Evolutionary conservation across 257 asterid genomes (phyloP).

Genomic region (Solanum habrochaites): DNA sequence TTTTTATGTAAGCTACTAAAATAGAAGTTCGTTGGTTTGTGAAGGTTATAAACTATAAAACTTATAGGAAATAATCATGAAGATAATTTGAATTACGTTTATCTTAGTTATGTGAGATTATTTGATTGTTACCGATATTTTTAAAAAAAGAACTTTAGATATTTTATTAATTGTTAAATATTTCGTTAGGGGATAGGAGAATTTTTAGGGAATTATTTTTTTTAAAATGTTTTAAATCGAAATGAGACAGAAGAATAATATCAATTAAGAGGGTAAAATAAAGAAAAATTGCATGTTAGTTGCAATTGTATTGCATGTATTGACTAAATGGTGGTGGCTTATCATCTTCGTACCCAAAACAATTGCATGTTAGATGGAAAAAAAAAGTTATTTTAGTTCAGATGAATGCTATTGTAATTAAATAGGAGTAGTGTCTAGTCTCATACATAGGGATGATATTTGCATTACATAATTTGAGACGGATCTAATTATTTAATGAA

Average conservation of each 20-base stretch:
- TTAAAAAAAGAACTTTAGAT: too few relatives aligned
- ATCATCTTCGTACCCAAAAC: background rate
- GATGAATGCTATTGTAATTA: background rate
- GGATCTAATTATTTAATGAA: background rate
- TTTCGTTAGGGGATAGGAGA: too few relatives aligned
- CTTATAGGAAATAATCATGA: background rate
- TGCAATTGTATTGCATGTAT: background rate
- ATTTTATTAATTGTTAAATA: too few relatives aligned
- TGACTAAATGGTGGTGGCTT: background rate
- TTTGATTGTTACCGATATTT: background rate
- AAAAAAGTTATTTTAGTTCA: background rate
- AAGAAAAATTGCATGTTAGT: background rate
- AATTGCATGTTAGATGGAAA: background rate
- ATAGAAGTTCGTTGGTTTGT: background rate
- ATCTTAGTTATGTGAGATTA: background rate
- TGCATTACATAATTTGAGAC: background rate
- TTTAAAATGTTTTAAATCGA: too few relatives aligned
- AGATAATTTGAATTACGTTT: background rate
- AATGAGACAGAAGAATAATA: background rate
- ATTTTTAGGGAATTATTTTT: too few relatives aligned
- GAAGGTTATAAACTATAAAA: background rate
- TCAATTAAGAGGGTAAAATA: background rate
- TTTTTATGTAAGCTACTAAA: background rate
- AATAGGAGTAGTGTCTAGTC: background rate
- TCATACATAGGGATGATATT: too few relatives aligned